Conservation (phyloP, 495 filamentous ascomycete genomes). For the Daldinia concentrica region DNA sequence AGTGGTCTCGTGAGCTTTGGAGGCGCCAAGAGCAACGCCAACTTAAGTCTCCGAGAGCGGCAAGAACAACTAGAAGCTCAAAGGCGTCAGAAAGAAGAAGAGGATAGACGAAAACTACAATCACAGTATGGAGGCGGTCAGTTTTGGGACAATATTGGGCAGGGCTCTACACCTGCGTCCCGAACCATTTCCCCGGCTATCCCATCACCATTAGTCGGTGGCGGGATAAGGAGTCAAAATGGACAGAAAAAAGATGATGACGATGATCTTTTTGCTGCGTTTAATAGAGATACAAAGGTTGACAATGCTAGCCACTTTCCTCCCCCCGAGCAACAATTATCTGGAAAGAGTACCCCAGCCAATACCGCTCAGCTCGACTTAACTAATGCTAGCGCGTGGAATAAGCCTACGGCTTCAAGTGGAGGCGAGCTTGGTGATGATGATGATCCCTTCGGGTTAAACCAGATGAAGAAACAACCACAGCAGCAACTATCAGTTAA, state of each 20-base stretch:
- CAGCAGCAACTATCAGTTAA: slow-evolving; percentile 48
- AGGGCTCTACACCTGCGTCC: slow-evolving; percentile 49
- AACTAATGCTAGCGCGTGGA: slow-evolving; percentile 45
- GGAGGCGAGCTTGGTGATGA: slow-evolving; percentile 53
- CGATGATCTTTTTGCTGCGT: slow-evolving; percentile 70
- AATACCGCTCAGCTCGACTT: slow-evolving; percentile 39
- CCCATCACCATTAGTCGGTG: slow-evolving; percentile 34
- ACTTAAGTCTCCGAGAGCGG: slow-evolving; percentile 82
- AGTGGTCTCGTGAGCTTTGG: slow-evolving; percentile 84
- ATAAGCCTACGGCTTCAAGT: slow-evolving; percentile 22
- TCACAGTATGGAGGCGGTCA: slow-evolving; percentile 75
- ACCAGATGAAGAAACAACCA: slow-evolving; percentile 59
- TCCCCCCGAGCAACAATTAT: slow-evolving; percentile 52
- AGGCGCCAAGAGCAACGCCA: slow-evolving; percentile 70
- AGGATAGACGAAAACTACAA: slow-evolving; percentile 72
- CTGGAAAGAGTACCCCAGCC: slow-evolving; percentile 42
- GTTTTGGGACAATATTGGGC: slow-evolving; percentile 75
- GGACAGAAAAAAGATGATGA: slow-evolving; percentile 54
- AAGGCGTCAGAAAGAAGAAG: slow-evolving; percentile 77
- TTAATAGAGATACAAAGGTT: slow-evolving; percentile 66
- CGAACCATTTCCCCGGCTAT: slow-evolving; percentile 47
- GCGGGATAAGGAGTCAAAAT: slow-evolving; percentile 41
- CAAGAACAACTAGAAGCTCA: slow-evolving; percentile 84
- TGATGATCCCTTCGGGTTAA: slow-evolving; percentile 92
- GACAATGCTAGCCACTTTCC: slow-evolving; percentile 69